phyloP scores from a whole-genome alignment of 148 eudicot species.

The Vaccinium darrowii region DNA sequence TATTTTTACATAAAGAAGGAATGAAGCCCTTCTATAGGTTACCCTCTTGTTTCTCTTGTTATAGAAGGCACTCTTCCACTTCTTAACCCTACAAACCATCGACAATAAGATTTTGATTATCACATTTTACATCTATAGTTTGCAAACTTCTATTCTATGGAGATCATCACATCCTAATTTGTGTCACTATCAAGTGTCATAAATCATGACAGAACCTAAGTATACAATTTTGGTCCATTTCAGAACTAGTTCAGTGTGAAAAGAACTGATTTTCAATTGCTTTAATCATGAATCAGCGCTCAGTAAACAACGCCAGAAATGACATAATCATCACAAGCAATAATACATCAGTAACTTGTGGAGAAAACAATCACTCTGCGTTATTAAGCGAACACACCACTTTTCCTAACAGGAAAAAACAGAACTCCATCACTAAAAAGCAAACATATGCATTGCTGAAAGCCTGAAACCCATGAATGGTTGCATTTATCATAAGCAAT shows the following conservation, averaged over 20 bases:
- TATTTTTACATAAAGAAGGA: not conserved
- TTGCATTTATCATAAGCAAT: not conserved
- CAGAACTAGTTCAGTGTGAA: not conserved
- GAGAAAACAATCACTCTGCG: not conserved
- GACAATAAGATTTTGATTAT: not conserved
- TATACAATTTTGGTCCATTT: not conserved
- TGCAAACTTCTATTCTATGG: not conserved
- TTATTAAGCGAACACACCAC: not conserved
- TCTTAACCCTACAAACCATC: not conserved
- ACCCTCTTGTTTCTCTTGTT: not conserved
- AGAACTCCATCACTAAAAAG: constrained; percentile 17
- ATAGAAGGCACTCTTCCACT: not conserved
- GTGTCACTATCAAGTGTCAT: not conserved
- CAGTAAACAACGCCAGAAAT: not conserved
- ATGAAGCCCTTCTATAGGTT: not conserved
- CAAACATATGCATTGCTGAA: not conserved
- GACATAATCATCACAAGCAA: not conserved
- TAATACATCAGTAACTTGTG: not conserved
- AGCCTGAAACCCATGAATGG: not conserved
- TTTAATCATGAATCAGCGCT: not conserved
- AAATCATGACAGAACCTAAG: not conserved
- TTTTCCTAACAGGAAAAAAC: constrained; percentile 11
- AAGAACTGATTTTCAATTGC: not conserved
- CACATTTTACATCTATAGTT: not conserved
- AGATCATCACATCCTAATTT: not conserved